Evolutionary conservation across 495 filamentous ascomycete species (phyloP), one percentile per base, ranked within the genome.

Genomic region (Aspergillus leporis): DNA sequence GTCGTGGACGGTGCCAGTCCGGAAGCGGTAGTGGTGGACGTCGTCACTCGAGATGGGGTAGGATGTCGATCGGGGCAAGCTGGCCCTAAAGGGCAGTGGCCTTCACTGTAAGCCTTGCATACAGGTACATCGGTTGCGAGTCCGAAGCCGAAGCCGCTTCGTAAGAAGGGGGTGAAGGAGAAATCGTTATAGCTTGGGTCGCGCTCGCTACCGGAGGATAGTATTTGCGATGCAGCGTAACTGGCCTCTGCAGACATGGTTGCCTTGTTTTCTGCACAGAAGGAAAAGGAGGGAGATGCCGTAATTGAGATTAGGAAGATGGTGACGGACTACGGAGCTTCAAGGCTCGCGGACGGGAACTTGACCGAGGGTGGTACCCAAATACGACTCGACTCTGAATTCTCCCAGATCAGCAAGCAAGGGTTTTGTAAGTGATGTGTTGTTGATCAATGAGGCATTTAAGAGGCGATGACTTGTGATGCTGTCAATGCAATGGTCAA

Each of bases 71-170:
- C 90, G 1, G 91, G 86, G 63, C 92, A 96, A 22, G 80, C 75
- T 45, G 85, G 81, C 41, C 91, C 91, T 21, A 89, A 74, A 0
- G 91, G 92, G 68, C 92, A 96, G 76, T 90, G 85, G 51, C 89
- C 88, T 60, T 87, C 81, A 64, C 86, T 82, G 77, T 87, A 90
- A 58, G 91, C 87, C 66, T 91, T 90, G 81, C 92, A 96, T 63
- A 85, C 77, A 10, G 90, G 90, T 0, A 90, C 87, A 73, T 87
- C 82, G 52, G 87, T 84, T 62, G 80, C 78, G 32, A 95, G 83
- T 58, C 87, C 88, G 74, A 92, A 90, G 58, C 90, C 86, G 72
- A 93, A 93, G 62, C 80, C 87, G 38, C 80, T 74, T 48, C 86
- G 86, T 6, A 92, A 82, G 78, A 90, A 91, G 28, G 86, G 87